A percentile compares a stretch with the other conserved stretches of the same genome.
These are phyloP conservation scores for Solanum medicagineum DNA, from an alignment of 257 asterid species.

Conservation along the genomic window DNA sequence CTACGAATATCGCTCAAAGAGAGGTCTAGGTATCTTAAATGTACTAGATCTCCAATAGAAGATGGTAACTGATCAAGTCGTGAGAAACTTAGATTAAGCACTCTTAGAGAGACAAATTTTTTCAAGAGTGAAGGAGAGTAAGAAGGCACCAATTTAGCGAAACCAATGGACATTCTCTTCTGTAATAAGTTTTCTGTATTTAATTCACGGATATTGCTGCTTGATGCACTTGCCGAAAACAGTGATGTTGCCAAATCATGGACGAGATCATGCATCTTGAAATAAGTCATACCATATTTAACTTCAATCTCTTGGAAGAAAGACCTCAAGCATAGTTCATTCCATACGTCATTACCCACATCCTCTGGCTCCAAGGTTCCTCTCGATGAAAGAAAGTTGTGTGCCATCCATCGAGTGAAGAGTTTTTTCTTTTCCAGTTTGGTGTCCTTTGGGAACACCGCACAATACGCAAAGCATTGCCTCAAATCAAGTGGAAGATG, in stretches of 20 bases:
- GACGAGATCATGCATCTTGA: constrained; percentile 14
- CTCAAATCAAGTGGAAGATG: not conserved
- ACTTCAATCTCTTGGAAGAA: constrained; percentile 7
- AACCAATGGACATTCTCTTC: not conserved
- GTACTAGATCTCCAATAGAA: not conserved
- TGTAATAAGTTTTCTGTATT: not conserved
- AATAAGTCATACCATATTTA: not conserved
- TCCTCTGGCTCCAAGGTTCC: not conserved
- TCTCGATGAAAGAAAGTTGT: not conserved
- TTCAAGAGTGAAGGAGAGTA: not conserved
- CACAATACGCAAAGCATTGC: constrained; percentile 12
- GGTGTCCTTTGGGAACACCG: constrained; percentile 8
- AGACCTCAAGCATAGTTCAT: constrained; percentile 6
- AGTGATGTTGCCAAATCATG: constrained; percentile 12
- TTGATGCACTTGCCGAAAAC: not conserved
- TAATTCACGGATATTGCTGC: not conserved
- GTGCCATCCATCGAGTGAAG: constrained; percentile 8
- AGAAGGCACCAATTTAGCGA: not conserved
- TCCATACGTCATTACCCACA: not conserved
- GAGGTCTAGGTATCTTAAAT: not conserved
- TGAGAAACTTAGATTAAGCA: not conserved
- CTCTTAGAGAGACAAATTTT: not conserved
- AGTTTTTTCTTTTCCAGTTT: not conserved
- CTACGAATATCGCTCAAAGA: not conserved
- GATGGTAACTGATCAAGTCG: not conserved